A percentile compares a stretch with the other conserved stretches of the same genome.
Conservation (phyloP, 768 basidiomycete genomes). For the Fistulinella prunicolor region DNA sequence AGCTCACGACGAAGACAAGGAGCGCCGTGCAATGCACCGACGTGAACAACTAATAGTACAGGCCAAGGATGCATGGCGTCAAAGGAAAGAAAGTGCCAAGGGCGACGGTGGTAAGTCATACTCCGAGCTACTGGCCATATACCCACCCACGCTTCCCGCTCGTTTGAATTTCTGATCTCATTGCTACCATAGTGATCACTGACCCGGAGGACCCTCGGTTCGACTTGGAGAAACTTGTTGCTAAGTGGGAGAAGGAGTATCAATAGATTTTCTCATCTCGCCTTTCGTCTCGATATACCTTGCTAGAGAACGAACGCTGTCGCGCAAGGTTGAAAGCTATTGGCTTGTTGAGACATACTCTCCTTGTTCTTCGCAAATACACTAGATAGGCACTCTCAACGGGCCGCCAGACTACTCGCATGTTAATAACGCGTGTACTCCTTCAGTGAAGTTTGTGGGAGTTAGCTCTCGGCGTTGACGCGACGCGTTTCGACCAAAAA, state of each 20-base stretch:
- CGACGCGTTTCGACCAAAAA: slow-evolving; percentile 25
- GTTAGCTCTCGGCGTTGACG: slow-evolving; percentile 16
- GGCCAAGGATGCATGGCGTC: slow-evolving; percentile 89
- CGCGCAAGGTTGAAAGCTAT: slow-evolving; percentile 8
- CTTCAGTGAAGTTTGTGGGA: background rate
- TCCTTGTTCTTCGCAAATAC: slow-evolving; percentile 1
- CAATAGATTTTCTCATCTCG: slow-evolving; percentile 39
- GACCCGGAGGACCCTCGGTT: slow-evolving; percentile 95
- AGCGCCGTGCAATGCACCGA: slow-evolving; percentile 67
- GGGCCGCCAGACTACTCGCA: background rate
- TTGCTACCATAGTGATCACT: slow-evolving; percentile 63
- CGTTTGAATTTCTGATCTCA: slow-evolving; percentile 10
- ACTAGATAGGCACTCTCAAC: slow-evolving; percentile 6
- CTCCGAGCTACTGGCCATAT: slow-evolving; percentile 1
- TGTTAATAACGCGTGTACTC: background rate
- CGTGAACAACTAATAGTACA: slow-evolving; percentile 76
- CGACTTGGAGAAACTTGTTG: slow-evolving; percentile 89
- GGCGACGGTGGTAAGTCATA: slow-evolving; percentile 52
- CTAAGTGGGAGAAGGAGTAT: slow-evolving; percentile 69
- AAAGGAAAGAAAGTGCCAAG: slow-evolving; percentile 59
- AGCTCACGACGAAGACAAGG: slow-evolving; percentile 72
- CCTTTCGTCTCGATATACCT: slow-evolving; percentile 26
- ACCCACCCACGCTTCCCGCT: too few species aligned
- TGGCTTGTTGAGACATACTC: slow-evolving; percentile 1
- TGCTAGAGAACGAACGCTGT: slow-evolving; percentile 23